Conservation (phyloP, 257 asterid genomes). For the Euphrasia confusa region DNA sequence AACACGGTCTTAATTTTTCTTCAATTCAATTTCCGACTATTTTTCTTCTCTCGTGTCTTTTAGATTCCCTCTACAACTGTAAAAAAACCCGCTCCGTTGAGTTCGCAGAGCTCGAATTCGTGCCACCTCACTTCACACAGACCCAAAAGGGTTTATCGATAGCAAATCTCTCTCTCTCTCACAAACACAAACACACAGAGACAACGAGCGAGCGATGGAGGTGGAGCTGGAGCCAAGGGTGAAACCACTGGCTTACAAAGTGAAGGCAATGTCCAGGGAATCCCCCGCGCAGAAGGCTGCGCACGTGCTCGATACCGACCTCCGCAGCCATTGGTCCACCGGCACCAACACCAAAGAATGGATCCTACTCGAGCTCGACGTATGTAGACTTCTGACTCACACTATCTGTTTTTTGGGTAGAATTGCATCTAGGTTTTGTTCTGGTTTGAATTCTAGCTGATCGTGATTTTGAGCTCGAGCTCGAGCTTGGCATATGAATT, state of each 20-base stretch:
- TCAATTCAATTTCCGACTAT: not conserved
- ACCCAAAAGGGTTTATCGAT: not conserved
- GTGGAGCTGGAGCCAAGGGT: slow-evolving; percentile 89
- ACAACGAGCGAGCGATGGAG: slow-evolving; percentile 48
- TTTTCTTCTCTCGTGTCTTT: slow-evolving; percentile 5
- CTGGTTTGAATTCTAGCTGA: slow-evolving; percentile 12
- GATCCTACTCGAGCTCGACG: slow-evolving; percentile 96
- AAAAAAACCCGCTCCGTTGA: slow-evolving; percentile 15
- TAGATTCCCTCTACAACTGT: slow-evolving; percentile 17
- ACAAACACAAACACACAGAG: not conserved
- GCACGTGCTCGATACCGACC: slow-evolving; percentile 83
- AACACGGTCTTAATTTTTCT: slow-evolving; percentile 5
- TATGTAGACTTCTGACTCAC: slow-evolving; percentile 29
- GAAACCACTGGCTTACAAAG: slow-evolving; percentile 76
- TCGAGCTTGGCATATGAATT: slow-evolving; percentile 7
- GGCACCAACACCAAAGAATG: slow-evolving; percentile 95
- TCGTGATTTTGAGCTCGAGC: slow-evolving; percentile 12
- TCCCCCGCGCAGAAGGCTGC: slow-evolving; percentile 85
- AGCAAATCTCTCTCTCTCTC: not conserved
- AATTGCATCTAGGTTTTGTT: not conserved
- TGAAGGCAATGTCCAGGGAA: slow-evolving; percentile 88
- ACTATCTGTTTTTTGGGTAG: not conserved
- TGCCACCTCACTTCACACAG: slow-evolving; percentile 18
- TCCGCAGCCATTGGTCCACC: slow-evolving; percentile 94
- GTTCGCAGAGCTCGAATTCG: slow-evolving; percentile 21